Percentiles rank a stretch among this genome's conserved stretches.
These are phyloP conservation scores for Vigna radiata DNA, from an alignment of 306 rosid genomes.

Conservation along the genomic window DNA sequence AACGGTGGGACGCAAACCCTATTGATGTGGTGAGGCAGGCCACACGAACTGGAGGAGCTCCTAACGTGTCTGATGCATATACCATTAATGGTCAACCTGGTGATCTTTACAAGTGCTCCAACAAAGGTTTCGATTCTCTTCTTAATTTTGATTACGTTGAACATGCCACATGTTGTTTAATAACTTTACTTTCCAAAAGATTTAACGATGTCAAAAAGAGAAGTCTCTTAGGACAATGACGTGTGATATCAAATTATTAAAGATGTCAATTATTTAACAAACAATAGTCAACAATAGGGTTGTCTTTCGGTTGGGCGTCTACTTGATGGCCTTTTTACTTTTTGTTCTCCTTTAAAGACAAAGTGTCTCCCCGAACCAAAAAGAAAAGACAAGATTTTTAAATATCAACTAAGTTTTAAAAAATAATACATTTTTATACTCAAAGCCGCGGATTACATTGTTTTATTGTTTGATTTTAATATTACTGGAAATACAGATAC, in stretches of 20 bases:
- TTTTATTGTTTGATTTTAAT: neutral
- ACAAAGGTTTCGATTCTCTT: constrained; percentile 55
- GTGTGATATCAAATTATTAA: constrained; percentile 30
- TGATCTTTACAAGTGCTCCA: constrained; percentile 90
- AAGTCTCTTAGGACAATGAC: neutral
- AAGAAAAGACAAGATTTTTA: neutral
- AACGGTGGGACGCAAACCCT: constrained; percentile 97
- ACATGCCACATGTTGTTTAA: constrained; percentile 25
- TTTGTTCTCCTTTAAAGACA: constrained; percentile 1
- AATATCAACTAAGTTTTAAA: neutral
- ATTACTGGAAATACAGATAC: constrained; percentile 61
- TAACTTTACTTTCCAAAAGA: constrained; percentile 5
- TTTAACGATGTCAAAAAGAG: constrained; percentile 5
- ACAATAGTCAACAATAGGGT: neutral
- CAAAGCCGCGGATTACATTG: neutral
- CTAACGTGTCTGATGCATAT: constrained; percentile 82
- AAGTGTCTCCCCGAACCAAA: neutral
- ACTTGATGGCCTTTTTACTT: neutral
- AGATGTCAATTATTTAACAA: neutral
- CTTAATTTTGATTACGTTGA: constrained; percentile 2
- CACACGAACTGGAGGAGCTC: constrained; percentile 74
- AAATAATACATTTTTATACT: neutral
- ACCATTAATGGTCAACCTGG: constrained; percentile 98
- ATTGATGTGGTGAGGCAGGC: constrained; percentile 74
- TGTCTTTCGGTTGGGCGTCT: constrained; percentile 19